Percentiles rank a stretch among this genome's conserved stretches.
Evolutionary conservation across 495 filamentous ascomycete species (phyloP).

Genomic region (Cryomyces minteri): DNA sequence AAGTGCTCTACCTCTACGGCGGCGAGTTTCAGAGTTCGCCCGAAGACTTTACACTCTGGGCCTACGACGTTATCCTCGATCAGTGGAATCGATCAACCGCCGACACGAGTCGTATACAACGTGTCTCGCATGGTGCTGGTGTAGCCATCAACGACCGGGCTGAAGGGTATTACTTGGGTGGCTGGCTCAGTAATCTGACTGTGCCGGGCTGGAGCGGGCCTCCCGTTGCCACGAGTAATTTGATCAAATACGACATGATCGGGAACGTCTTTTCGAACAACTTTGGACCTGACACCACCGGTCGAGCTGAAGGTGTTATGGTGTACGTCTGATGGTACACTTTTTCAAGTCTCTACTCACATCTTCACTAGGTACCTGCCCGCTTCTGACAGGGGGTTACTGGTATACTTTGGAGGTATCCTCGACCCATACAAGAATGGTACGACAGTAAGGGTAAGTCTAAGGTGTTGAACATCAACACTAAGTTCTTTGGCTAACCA

Average conservation of each 20-base stretch:
- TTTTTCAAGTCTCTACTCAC: too few relatives aligned
- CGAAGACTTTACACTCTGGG: slow-evolving; percentile 19
- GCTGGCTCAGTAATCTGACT: slow-evolving; percentile 27
- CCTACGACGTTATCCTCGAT: slow-evolving; percentile 27
- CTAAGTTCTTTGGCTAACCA: too few relatives aligned
- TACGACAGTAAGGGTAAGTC: slow-evolving; percentile 7
- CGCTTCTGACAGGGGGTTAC: slow-evolving; percentile 31
- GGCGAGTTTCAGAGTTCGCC: slow-evolving; percentile 27
- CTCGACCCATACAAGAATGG: slow-evolving; percentile 9
- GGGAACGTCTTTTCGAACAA: slow-evolving; percentile 22
- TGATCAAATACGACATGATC: slow-evolving; percentile 29
- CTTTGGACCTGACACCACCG: slow-evolving; percentile 25
- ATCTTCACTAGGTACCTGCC: slow-evolving; percentile 14
- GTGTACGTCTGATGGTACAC: slow-evolving; percentile 8
- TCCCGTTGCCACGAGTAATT: slow-evolving; percentile 18
- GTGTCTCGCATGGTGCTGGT: slow-evolving; percentile 20
- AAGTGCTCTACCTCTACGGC: slow-evolving; percentile 32
- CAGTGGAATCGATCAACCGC: slow-evolving; percentile 19
- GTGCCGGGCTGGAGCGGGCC: slow-evolving; percentile 25
- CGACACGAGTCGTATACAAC: slow-evolving; percentile 8
- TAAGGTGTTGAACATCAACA: too few relatives aligned
- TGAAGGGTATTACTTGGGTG: slow-evolving; percentile 27
- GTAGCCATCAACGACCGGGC: slow-evolving; percentile 17
- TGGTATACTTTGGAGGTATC: slow-evolving; percentile 34
- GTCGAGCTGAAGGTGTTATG: slow-evolving; percentile 27